Evolutionary conservation across 257 asterid genomes (phyloP).

Genomic region (Solanum virginianum): DNA sequence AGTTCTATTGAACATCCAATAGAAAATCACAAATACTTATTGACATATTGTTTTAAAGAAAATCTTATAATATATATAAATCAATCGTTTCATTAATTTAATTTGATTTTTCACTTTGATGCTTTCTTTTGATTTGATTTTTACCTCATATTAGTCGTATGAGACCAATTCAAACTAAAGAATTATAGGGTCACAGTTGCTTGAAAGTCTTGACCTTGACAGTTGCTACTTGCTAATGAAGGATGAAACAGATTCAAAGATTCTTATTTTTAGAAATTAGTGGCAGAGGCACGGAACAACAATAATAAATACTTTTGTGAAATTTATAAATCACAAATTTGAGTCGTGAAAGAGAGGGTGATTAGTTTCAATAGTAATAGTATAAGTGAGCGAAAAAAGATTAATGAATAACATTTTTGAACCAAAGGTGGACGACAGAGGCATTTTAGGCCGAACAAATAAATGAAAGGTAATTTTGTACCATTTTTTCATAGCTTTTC

Average conservation of each 20-base stretch:
- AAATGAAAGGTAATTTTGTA: too few relatives aligned
- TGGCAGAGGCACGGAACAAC: not conserved
- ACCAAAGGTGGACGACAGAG: too few relatives aligned
- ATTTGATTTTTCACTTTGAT: not conserved
- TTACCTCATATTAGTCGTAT: not conserved
- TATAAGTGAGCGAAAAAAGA: too few relatives aligned
- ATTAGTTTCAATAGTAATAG: too few relatives aligned
- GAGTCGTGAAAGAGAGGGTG: not conserved
- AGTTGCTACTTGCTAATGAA: not conserved
- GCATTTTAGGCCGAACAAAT: too few relatives aligned
- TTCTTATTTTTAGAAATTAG: not conserved
- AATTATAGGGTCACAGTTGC: not conserved
- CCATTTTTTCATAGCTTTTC: too few relatives aligned
- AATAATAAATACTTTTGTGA: rapidly evolving
- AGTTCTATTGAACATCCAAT: not conserved
- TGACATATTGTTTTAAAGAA: not conserved
- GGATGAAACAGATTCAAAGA: not conserved
- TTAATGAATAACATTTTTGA: too few relatives aligned
- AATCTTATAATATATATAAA: not conserved
- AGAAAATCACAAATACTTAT: too few relatives aligned
- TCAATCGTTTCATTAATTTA: too few relatives aligned
- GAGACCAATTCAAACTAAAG: not conserved
- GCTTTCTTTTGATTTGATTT: not conserved
- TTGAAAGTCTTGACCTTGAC: not conserved
- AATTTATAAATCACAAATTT: too few relatives aligned